Evolutionary conservation across 345 rosid species (phyloP).

Genomic region (Citrus hindsii): DNA sequence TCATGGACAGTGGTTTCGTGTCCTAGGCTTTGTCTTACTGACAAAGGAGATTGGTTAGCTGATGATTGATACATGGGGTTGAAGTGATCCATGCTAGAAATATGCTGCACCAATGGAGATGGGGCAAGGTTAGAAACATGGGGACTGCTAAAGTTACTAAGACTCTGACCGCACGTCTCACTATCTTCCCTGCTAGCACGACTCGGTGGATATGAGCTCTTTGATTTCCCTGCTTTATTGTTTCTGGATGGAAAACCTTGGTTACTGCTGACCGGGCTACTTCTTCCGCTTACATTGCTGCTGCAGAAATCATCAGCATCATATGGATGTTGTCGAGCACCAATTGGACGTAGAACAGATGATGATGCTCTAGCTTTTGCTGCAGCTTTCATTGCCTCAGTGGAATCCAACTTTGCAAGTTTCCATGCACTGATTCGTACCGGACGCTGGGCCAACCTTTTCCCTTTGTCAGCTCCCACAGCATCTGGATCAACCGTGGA

Average conservation of each 20-base stretch:
- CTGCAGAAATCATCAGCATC: conserved; percentile 52
- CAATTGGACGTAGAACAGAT: conserved; percentile 71
- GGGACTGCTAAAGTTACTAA: conserved; percentile 58
- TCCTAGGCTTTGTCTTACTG: conserved; percentile 35
- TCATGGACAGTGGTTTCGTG: conserved; percentile 18
- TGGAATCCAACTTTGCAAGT: conserved; percentile 79
- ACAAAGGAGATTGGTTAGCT: conserved; percentile 53
- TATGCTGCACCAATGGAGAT: conserved; percentile 43
- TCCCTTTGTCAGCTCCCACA: conserved; percentile 41
- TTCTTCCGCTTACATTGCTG: conserved; percentile 68
- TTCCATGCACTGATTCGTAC: conserved; percentile 94
- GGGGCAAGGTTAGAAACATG: conserved; percentile 37
- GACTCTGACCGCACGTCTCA: conserved; percentile 50
- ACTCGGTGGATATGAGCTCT: conserved; percentile 53
- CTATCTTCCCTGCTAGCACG: conserved; percentile 57
- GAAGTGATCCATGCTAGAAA: conserved; percentile 55
- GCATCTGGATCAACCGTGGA: conserved; percentile 81
- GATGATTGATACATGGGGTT: conserved; percentile 73
- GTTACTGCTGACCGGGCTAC: conserved; percentile 66
- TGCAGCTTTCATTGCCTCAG: conserved; percentile 76
- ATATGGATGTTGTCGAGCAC: conserved; percentile 50
- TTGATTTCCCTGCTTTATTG: conserved; percentile 33
- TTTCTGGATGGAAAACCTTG: conserved; percentile 39
- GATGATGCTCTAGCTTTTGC: conserved; percentile 93
- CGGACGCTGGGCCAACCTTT: conserved; percentile 61